Conservation (phyloP, 768 basidiomycete species). For the Leccinum variicolor region DNA sequence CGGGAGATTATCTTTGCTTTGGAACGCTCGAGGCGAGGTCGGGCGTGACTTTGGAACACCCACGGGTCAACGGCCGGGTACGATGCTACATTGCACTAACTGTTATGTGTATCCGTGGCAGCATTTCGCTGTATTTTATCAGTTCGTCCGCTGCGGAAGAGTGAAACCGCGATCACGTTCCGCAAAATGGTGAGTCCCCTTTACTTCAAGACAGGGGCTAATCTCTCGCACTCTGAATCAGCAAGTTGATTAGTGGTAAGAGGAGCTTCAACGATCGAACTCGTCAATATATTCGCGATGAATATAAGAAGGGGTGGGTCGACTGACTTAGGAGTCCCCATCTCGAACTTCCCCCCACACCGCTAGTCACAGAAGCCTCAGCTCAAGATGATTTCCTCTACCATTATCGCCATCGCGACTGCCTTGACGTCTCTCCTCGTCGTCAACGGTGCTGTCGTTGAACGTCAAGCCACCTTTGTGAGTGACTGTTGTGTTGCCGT, state of each 20-base stretch:
- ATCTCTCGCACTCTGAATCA: not conserved
- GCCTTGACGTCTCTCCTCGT: constrained; percentile 11
- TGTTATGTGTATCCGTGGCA: not conserved
- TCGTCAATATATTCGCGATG: constrained; percentile 6
- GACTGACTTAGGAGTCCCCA: no score
- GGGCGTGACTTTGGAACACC: not conserved
- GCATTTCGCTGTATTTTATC: not conserved
- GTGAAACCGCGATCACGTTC: constrained; percentile 4
- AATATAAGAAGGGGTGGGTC: constrained; percentile 5
- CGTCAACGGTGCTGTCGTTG: constrained; percentile 15
- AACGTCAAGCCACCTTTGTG: constrained; percentile 16
- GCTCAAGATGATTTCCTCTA: constrained; percentile 8
- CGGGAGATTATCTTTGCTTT: not conserved
- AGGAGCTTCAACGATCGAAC: not conserved
- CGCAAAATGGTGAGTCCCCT: constrained; percentile 1
- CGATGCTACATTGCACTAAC: not conserved
- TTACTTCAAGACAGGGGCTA: constrained; percentile 4
- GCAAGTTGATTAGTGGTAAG: not conserved
- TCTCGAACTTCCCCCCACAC: not conserved
- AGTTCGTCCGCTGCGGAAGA: not conserved
- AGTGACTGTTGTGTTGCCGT: not conserved
- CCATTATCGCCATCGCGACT: constrained; percentile 1
- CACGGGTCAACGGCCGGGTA: not conserved
- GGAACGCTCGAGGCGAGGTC: not conserved
- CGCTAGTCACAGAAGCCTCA: no score